Evolutionary conservation across 306 rosid genomes (phyloP).

Genomic region (Chamaecrista fasciculata): DNA sequence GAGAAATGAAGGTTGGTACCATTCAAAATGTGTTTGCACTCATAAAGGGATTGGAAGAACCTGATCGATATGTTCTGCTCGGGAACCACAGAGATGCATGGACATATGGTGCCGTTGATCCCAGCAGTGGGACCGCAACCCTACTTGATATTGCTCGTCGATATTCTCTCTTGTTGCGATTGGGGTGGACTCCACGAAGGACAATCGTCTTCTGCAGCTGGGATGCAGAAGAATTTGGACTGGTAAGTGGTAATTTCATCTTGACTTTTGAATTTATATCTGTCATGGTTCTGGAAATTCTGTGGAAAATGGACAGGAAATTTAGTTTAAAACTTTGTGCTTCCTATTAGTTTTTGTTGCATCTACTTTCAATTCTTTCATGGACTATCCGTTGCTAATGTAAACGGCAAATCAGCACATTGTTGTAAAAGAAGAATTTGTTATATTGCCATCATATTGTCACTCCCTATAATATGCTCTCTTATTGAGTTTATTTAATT

Average conservation of each 20-base stretch:
- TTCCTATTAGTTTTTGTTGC: not conserved
- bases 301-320: not conserved
- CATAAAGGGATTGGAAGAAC: slow-evolving; percentile 78
- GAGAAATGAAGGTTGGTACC: slow-evolving; percentile 67
- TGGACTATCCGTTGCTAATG: slow-evolving; percentile 25
- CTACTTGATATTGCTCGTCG: slow-evolving; percentile 91
- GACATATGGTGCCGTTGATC: slow-evolving; percentile 96
- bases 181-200: slow-evolving; percentile 82
- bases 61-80: slow-evolving; percentile 86
- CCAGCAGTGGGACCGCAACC: slow-evolving; percentile 93
- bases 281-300: not conserved
- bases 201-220: slow-evolving; percentile 55
- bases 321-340: not conserved
- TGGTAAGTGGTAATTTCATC: slow-evolving; percentile 38
- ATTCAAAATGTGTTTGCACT: slow-evolving; percentile 79
- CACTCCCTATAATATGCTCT: slow-evolving; percentile 24
- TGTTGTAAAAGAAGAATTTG: slow-evolving; percentile 18
- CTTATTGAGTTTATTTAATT: slow-evolving; percentile 26
- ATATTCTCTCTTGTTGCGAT: slow-evolving; percentile 49
- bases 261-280: not conserved
- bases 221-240: slow-evolving; percentile 59
- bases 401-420: not conserved
- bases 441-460: slow-evolving; percentile 14
- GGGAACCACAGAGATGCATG: slow-evolving; percentile 99
- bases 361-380: slow-evolving; percentile 5